phyloP scores from a whole-genome alignment of 306 rosid species.

The Delonix regia region DNA sequence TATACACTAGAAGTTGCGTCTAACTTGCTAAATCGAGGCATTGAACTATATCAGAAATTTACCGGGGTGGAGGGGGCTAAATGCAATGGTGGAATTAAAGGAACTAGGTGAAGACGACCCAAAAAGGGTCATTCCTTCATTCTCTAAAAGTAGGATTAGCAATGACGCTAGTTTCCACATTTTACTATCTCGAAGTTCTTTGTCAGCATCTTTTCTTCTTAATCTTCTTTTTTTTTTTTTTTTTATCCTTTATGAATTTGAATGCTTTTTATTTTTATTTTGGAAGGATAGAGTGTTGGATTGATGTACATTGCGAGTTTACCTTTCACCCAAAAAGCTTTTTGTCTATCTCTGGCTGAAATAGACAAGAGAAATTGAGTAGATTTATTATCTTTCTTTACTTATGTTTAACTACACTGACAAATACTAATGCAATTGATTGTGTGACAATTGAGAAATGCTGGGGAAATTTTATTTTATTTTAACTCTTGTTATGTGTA shows the following conservation, averaged over 20 bases:
- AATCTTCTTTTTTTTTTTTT: neutral
- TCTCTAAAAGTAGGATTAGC: constrained; percentile 50
- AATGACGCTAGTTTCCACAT: constrained; percentile 40
- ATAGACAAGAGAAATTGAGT: no score
- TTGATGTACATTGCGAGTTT: no score
- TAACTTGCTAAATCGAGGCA: neutral
- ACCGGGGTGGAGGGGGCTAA: neutral
- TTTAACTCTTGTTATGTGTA: no score
- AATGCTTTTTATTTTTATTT: no score
- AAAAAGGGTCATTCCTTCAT: constrained; percentile 48
- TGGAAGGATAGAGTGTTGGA: no score
- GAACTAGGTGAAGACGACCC: constrained; percentile 55
- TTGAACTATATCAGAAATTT: neutral
- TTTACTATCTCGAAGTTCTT: constrained; percentile 48
- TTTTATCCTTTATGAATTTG: no score
- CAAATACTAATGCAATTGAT: neutral
- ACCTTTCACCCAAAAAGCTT: no score
- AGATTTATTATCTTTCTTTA: no score
- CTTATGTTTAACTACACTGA: neutral
- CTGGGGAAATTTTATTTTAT: constrained; percentile 42
- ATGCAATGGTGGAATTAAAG: constrained; percentile 30
- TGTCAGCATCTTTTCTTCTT: constrained; percentile 20
- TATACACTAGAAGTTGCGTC: constrained; percentile 17
- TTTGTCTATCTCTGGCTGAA: no score
- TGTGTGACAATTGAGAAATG: constrained; percentile 36